Evolutionary conservation across 352 stramenopile species (phyloP), one percentile per base, ranked within the genome.

Genomic region (Stramenopiles sp.): DNA sequence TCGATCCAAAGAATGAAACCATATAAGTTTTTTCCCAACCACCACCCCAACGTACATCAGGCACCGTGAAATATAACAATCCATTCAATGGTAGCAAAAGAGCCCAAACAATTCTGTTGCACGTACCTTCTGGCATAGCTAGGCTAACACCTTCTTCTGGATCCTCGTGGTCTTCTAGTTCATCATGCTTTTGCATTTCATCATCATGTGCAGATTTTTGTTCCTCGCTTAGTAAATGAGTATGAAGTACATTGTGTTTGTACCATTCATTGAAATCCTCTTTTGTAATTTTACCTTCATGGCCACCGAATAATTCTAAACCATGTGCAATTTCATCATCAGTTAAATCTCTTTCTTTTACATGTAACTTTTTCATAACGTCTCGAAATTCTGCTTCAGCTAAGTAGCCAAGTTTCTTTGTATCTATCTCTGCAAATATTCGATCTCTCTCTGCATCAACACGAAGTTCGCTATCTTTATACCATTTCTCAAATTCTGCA

Each of bases 401-500:
- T 88, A 81, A n/a, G 90, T 85, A 82, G 84, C 32, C 86, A 84
- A 43, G 83, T 86, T 30, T 85, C 81, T 78, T 88, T 78, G 0
- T 78, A 82, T 91, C 86, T 43, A 89, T 85, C 53, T 82, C 80
- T 43, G 89, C 81, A 83, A 90, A 91, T 7, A 85, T 80, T 32
- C 81, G 80, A 79, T 84, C 79, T 6, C 84, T 83, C 79, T 90
- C 81, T 31, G 83, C 84, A 30, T 87, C 79, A 27, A 91, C 86
- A 7, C 86, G 81, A 77, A 86, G 81, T 81, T 90, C 85, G 31
- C 85, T 89, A 79, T 79, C 78, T 31, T 86, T 79, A 78, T 92
- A 92, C 87, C 87, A 92, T 69, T 85, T 83, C 0, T 82, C 84
- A 80, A 92, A 92, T 83, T 90, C 86, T 29, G 82, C 78, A 79